Conservation (phyloP, 148 eudicot genomes). For the Silene latifolia region DNA sequence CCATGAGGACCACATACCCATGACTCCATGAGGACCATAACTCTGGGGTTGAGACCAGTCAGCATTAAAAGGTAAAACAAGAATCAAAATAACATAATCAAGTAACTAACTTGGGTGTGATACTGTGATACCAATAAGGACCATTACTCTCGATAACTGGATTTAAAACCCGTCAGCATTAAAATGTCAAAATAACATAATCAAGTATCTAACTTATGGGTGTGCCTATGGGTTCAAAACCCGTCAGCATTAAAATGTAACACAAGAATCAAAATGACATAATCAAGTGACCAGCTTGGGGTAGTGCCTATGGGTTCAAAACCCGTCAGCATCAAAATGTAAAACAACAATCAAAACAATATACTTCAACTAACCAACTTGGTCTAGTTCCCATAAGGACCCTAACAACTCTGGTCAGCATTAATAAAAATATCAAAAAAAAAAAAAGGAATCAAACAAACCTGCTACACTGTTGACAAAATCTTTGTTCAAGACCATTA, state of each 20-base stretch:
- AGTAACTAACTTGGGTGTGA: not conserved
- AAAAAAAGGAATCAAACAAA: slow-evolving; percentile 13
- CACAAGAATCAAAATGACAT: too few relatives aligned
- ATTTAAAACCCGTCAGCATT: not conserved
- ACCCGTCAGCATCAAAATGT: not conserved
- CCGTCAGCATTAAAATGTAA: not conserved
- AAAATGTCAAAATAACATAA: not conserved
- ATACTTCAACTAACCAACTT: too few relatives aligned
- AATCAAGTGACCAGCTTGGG: not conserved
- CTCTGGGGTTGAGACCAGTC: not conserved
- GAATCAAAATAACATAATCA: not conserved
- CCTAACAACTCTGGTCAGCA: too few relatives aligned
- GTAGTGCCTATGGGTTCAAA: too few relatives aligned
- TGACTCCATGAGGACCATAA: not conserved
- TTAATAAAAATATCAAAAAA: not conserved
- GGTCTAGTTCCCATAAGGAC: too few relatives aligned
- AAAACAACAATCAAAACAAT: not conserved
- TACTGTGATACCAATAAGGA: not conserved
- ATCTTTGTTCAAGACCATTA: slow-evolving; percentile 70
- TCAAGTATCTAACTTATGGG: not conserved
- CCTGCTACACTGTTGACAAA: slow-evolving; percentile 99
- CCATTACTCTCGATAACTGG: not conserved
- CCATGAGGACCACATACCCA: not conserved
- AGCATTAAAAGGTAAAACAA: not conserved
- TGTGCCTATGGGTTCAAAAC: too few relatives aligned